A percentile compares a stretch with the other conserved stretches of the same genome.
Conservation (phyloP, 805 yeast species). For the Hyphopichia homilentoma region DNA sequence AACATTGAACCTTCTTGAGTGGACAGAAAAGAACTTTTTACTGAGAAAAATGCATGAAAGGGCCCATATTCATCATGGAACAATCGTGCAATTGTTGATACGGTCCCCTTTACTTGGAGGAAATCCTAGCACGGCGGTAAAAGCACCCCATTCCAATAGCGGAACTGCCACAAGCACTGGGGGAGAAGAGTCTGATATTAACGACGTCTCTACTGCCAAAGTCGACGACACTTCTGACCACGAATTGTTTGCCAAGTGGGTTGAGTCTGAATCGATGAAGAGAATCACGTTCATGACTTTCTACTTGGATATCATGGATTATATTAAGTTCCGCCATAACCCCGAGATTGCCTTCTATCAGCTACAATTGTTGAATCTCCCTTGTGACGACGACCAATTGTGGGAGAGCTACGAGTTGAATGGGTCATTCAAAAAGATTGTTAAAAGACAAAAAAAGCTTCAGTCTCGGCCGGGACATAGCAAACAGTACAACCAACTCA, state of each 20-base stretch:
- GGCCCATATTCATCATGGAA: conserved; percentile 82
- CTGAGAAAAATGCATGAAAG: conserved; percentile 72
- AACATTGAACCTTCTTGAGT: conserved; percentile 67
- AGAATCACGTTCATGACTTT: conserved; percentile 79
- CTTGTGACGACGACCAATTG: conserved; percentile 37
- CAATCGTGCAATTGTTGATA: conserved; percentile 72
- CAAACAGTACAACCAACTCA: conserved; percentile 2
- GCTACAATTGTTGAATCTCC: conserved; percentile 35
- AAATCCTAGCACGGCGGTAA: conserved; percentile 43
- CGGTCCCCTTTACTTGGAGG: conserved; percentile 77
- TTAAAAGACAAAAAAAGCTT: conserved; percentile 32
- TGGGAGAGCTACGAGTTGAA: conserved; percentile 39
- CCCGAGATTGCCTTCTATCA: conserved; percentile 38
- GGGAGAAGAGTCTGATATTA: conserved; percentile 26
- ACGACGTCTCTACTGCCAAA: conserved; percentile 8
- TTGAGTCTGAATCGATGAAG: conserved; percentile 74
- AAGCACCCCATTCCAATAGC: conserved; percentile 17
- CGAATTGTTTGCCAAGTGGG: conserved; percentile 60
- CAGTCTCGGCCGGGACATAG: no score
- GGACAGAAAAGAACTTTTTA: conserved; percentile 72
- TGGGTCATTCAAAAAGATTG: conserved; percentile 35
- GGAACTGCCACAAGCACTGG: conserved; percentile 29
- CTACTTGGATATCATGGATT: conserved; percentile 75
- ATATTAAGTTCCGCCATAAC: conserved; percentile 74
- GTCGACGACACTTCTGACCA: conserved; percentile 21